phyloP scores from a whole-genome alignment of 805 yeast species.

The Pichia cephalocereana region DNA sequence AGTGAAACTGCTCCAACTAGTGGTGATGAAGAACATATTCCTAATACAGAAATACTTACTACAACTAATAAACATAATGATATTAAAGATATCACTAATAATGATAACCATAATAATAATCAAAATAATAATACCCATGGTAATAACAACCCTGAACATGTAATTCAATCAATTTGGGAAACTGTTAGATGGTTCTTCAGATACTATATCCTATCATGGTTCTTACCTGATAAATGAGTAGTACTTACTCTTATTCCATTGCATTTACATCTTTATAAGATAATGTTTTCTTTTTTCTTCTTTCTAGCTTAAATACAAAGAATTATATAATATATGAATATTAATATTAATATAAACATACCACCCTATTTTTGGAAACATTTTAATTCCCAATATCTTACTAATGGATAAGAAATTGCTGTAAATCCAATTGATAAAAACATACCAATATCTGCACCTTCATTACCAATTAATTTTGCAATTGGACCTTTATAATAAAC shows the following conservation, averaged over 20 bases:
- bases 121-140: not conserved
- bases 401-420: constrained; percentile 50
- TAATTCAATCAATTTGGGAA: constrained; percentile 4
- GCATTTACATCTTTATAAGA: too few relatives aligned
- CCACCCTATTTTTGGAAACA: constrained; percentile 31
- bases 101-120: not conserved
- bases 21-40: constrained; percentile 1
- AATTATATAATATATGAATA: too few relatives aligned
- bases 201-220: constrained; percentile 12
- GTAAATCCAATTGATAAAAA: constrained; percentile 70
- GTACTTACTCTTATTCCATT: not conserved
- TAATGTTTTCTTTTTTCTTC: too few relatives aligned
- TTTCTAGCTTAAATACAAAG: too few relatives aligned
- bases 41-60: not conserved
- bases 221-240: constrained; percentile 3
- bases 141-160: not conserved
- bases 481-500: constrained; percentile 75
- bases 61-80: not conserved
- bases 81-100: not conserved
- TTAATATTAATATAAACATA: too few relatives aligned
- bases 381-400: constrained; percentile 59
- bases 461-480: constrained; percentile 53
- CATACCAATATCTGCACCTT: constrained; percentile 77
- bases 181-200: constrained; percentile 13
- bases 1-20: constrained; percentile 5